Percentiles rank a stretch among this genome's conserved stretches.
phyloP scores from a whole-genome alignment of 345 rosid species.

The Chamaenerion angustifolium region DNA sequence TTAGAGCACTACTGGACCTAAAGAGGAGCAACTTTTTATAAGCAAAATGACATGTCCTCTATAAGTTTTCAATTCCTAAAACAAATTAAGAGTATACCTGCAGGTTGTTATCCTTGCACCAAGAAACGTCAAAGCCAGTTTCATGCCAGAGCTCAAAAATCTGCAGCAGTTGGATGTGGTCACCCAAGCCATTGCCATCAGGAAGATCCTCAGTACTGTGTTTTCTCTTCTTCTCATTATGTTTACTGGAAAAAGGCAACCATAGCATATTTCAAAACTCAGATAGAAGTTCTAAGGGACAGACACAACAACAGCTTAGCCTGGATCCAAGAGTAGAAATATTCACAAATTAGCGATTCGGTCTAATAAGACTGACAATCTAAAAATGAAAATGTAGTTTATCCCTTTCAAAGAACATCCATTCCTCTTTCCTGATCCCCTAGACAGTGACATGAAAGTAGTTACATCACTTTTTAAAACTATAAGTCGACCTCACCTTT shows the following conservation, averaged over 20 bases:
- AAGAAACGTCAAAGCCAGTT: conserved; percentile 42
- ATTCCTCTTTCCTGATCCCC: not conserved
- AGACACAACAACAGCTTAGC: not conserved
- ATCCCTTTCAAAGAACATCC: not conserved
- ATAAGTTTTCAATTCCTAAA: too few relatives aligned
- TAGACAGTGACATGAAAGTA: not conserved
- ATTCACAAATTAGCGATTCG: too few relatives aligned
- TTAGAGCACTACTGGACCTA: too few relatives aligned
- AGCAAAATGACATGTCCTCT: too few relatives aligned
- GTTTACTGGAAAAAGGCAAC: conserved; percentile 29
- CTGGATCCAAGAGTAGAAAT: too few relatives aligned
- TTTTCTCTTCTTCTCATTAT: conserved; percentile 72
- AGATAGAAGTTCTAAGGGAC: not conserved
- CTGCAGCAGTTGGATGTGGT: conserved; percentile 86
- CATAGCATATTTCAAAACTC: not conserved
- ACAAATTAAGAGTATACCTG: conserved; percentile 50
- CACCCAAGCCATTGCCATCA: conserved; percentile 90
- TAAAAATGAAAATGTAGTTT: too few relatives aligned
- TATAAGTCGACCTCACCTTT: not conserved
- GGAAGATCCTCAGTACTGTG: conserved; percentile 20
- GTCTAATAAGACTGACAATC: too few relatives aligned
- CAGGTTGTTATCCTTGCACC: conserved; percentile 70
- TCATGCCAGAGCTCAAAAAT: conserved; percentile 74
- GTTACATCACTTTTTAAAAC: too few relatives aligned
- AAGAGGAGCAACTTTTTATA: not conserved